Evolutionary conservation across 306 rosid species (phyloP), one percentile per base, ranked within the genome.

Genomic region (Elaeagnus macrophylla): DNA sequence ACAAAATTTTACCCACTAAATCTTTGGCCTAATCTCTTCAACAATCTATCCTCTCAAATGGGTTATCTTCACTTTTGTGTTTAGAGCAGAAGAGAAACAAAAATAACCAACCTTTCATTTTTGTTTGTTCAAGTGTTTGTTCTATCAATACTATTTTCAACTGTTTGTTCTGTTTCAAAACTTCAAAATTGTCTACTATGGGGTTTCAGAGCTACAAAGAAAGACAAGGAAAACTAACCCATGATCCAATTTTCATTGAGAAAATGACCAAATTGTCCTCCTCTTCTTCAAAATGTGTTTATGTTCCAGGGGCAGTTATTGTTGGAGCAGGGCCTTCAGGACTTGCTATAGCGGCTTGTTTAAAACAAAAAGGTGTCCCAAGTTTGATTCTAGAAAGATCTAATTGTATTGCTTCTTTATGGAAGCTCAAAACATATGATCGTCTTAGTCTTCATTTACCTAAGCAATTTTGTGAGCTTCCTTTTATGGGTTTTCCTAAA

Each of bases 301-400:
- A 59, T 58, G 58, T 75, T 18, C 48, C 53, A 0, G 89, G 85
- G 7, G 83, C 95, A 3, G 77, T 87, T 60, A 83, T 87, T 15
- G 83, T 87, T 3, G 96, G 96, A 37, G 94, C 87, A 36, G 96
- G 96, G 13, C 96, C 96, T 2, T 87, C 96, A 0, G 96, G 96
- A 5, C 71, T 87, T 0, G 96, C 96, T 0, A 81, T 67, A n/a
- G 94, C 96, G 10, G 94, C 96, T 3, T 79, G 87, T 57, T 73
- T 87, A 2, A 73, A 65, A 59, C 17, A 40, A 43, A 81, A 68
- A 44, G 79, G 51, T 0, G 52, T 87, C 5, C 78, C 77, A 5
- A 72, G 74, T 37, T 50, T 83, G 7, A 59, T 83, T 5, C 74
- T 87, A 12, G 96, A 87, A 66, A 72, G 96, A 79, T 81, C 89